Base-by-base conservation (phyloP, 208 protist species). In the Crithidia thermophila region DNA sequence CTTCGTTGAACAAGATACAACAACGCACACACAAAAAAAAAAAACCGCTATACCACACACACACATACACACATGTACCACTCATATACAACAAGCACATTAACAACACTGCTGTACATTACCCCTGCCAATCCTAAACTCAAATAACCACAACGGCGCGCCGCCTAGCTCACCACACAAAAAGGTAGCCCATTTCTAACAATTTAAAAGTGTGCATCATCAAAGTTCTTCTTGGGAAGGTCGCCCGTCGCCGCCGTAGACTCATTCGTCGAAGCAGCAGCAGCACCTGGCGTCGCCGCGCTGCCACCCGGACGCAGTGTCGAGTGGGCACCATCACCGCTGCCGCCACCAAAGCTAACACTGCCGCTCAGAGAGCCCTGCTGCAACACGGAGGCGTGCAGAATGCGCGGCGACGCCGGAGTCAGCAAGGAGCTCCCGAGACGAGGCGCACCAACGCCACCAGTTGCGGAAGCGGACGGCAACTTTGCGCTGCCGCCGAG, bases 321-420 rank as follows among this genome's bases (percentile, higher is more conserved):
- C 27, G 61, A 14, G 14, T 13, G 31, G 3, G 30, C 61, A 25
- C 39, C 36, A n/a, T 57, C 18, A 10, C 45, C 33, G 43, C 61
- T 13, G 43, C 34, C 11, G 36, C n/a, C n/a, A n/a, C n/a, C n/a
- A n/a, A n/a, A n/a, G n/a, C n/a, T n/a, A n/a, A n/a, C n/a, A n/a
- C n/a, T n/a, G n/a, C n/a, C n/a, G n/a, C 46, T 40, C 18, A 62
- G 27, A 6, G 60, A 31, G 9, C 74, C 55, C n/a, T 79, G 75
- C 42, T 68, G 61, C 58, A 72, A 52, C 33, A 89, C 82, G 6
- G 83, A 88, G 30, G 77, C 36, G 57, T 89, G 81, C 37, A 89
- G 68, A 21, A 87, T 73, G 8, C 69, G 79, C 25, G 69, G 67
- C 23, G 78, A 40, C 16, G 52, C 30, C 13, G 65, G 58, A 4